Conservation (phyloP, 306 rosid species). For the Quercus engelmannii region DNA sequence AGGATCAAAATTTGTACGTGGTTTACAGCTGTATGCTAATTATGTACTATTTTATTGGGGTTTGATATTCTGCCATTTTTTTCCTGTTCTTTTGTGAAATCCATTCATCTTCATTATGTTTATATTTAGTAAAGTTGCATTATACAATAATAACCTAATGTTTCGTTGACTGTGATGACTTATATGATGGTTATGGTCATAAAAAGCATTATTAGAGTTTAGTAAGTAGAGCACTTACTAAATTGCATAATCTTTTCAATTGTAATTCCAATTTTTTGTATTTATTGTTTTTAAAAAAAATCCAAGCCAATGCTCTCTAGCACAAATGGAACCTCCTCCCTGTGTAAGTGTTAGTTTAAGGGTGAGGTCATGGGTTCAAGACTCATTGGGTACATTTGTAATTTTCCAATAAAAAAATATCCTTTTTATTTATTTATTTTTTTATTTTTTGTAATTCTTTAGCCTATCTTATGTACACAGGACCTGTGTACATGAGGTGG, state of each 20-base stretch:
- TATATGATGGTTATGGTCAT: not conserved
- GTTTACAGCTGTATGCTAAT: not conserved
- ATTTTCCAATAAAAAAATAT: not conserved
- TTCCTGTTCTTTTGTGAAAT: not conserved
- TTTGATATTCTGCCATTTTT: not conserved
- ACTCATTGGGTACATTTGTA: not conserved
- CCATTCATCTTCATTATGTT: not conserved
- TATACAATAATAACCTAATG: not conserved
- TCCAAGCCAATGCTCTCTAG: too few species aligned
- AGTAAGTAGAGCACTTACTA: not conserved
- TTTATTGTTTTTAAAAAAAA: too few species aligned
- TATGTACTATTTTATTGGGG: not conserved
- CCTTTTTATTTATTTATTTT: too few species aligned
- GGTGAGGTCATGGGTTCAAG: too few species aligned
- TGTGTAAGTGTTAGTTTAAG: too few species aligned
- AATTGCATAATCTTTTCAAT: not conserved
- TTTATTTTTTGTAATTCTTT: too few species aligned
- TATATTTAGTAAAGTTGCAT: not conserved
- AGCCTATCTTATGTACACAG: too few species aligned
- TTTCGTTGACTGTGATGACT: not conserved
- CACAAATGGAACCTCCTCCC: too few species aligned
- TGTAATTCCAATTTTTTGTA: too few species aligned
- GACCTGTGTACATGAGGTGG: too few species aligned
- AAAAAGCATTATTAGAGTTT: not conserved
- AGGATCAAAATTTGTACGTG: not conserved